Base-by-base conservation (phyloP, 163 green algal species). In the Chlamydomonas reinhardtii region DNA sequence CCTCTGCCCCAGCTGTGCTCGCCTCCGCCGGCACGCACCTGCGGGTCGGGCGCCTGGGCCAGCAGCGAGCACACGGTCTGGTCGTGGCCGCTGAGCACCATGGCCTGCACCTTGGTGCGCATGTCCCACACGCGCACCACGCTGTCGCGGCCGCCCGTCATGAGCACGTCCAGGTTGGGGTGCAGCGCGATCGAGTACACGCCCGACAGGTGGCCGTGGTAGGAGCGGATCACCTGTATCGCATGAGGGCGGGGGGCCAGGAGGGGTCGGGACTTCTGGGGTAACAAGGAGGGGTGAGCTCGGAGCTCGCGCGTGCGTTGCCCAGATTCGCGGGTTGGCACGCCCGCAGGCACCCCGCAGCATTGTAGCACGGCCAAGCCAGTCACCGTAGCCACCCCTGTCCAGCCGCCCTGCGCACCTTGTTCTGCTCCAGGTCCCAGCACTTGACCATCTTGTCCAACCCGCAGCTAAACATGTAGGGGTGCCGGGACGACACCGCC, bases 391-490 rank as follows among this genome's bases (percentile, higher is more conserved):
- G n/a, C n/a, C n/a, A n/a, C n/a, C n/a, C n/a, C n/a, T n/a, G n/a
- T n/a, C n/a, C n/a, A n/a, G n/a, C n/a, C n/a, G n/a, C n/a, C n/a
- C 17, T 32, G 35, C 76, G 43, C 54, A 97, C 97, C 93, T 99
- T 99, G 94, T 99, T 99, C 85, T 98, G 94, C 92, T 99, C 98
- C 76, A 99, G 92, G 91, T 99, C 98, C 98, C 98, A 99, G 92
- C 97, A 99, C 93, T 99, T 99, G 88, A 99, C 98, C 91, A 95
- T 94, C 91, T 99, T 99, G 93, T 99, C 98, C 48, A 99, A 91
- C 29, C 93, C 96, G 82, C 92, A 97, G 29, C 93, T 97, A 91
- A 99, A 99, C 97, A 99, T 99, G 95, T 99, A 99, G 34, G 98
- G 98, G 90, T 98, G 95, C 32, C 97, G 94, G 0, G 84, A 22